Evolutionary conservation across 495 filamentous ascomycete genomes (phyloP), one percentile per base, ranked within the genome.

Genomic region (Aspergillus cristatus): DNA sequence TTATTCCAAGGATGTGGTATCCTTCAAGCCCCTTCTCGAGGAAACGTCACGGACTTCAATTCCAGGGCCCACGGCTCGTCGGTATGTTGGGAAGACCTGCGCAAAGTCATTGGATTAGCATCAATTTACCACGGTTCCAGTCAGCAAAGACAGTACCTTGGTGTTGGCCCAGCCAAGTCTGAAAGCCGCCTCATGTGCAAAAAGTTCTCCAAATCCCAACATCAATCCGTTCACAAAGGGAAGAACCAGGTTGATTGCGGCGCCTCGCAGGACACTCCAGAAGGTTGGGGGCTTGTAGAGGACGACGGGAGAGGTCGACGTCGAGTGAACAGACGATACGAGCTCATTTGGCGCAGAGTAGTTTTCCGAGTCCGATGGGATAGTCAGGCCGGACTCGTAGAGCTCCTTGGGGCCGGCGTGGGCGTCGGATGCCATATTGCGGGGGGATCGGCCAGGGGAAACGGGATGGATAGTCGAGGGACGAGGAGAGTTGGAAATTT

Each of bases 181-280:
- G 53, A 89, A 98, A 10, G 91, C 91, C 8, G 84, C 76, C 64
- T 99, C 91, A 55, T 99, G 89, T 37, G 91, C 91, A 55, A 97
- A 82, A 26, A 99, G 66, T 63, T 99, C 91, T 15, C 91, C 91
- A 53, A 99, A 94, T 4, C 91, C 91, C 38, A 99, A 65, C 91
- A 99, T 99, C 63, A 99, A 71, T 14, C 91, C 91, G 61, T 99
- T 99, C 49, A 99, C 77, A 45, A 99, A 99, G 0, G 91, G 91
- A 2, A 99, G 67, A 0, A 99, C 42, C 6, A 99, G 67, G 57
- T 99, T 99, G 62, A 99, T 97, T 3, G 87, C 87, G 6, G 87
- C 86, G 6, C 91, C 86, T 24, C 90, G 79, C 34, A 96, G 35
- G 28, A 99, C 54, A 18, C 83, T 75, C 83, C 84, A 90, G 22